A percentile compares a stretch with the other conserved stretches of the same genome.
These are phyloP conservation scores for Poa pratensis DNA, from an alignment of 176 grass and related monocot genomes.

Conservation along the genomic window DNA sequence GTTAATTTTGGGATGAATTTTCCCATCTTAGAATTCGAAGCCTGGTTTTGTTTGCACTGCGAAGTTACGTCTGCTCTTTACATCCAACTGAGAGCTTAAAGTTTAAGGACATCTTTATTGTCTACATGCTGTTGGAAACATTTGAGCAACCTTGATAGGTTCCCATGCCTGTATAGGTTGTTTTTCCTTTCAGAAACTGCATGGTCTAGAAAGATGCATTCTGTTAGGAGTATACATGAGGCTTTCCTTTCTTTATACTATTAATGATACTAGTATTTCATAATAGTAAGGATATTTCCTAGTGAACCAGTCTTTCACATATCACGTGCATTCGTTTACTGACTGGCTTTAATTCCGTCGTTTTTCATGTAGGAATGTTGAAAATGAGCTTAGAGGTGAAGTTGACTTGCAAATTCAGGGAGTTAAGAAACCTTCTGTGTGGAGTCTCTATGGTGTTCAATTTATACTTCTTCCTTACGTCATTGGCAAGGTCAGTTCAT, in stretches of 20 bases:
- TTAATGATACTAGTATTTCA: neutral
- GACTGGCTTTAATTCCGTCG: neutral
- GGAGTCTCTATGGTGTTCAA: conserved; percentile 82
- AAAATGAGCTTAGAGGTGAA: conserved; percentile 75
- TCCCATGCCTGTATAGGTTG: neutral
- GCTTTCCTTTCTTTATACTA: neutral
- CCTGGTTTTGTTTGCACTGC: conserved; percentile 4
- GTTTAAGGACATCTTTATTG: neutral
- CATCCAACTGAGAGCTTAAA: conserved; percentile 23
- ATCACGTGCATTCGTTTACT: neutral
- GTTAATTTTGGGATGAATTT: neutral
- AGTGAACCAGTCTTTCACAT: neutral
- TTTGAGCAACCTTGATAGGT: conserved; percentile 21
- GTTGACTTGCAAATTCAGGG: conserved; percentile 95
- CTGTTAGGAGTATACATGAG: neutral
- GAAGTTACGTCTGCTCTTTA: neutral
- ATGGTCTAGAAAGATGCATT: conserved; percentile 12
- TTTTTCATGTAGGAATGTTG: conserved; percentile 64
- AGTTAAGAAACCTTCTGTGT: conserved; percentile 80
- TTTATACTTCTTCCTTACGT: conserved; percentile 86
- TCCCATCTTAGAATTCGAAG: conserved; percentile 27
- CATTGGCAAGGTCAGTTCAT: conserved; percentile 72
- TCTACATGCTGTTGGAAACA: conserved; percentile 14
- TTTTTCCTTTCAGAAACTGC: conserved; percentile 8
- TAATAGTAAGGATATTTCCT: neutral